These are phyloP conservation scores for Phytopythium delawarense DNA, from an alignment of 352 stramenopile species.

Conservation along the genomic window DNA sequence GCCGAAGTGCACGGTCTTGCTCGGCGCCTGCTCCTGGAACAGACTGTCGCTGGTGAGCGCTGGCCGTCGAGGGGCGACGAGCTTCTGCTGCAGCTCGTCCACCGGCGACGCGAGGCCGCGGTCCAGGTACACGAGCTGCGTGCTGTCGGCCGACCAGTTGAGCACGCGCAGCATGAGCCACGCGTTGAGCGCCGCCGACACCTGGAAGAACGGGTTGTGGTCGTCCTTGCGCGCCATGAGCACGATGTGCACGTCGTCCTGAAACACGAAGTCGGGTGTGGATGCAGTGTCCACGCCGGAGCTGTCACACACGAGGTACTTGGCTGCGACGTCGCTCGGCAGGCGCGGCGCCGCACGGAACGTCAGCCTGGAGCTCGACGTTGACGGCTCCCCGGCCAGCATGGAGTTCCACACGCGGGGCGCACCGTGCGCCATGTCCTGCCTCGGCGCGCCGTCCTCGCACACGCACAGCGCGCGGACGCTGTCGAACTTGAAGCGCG, in stretches of 20 bases:
- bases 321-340: not conserved
- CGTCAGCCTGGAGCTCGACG: not conserved
- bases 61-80: conserved; percentile 18
- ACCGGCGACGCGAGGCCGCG: conserved; percentile 32
- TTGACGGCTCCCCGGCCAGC: not conserved
- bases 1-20: conserved; percentile 33
- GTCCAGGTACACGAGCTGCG: conserved; percentile 26
- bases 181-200: conserved; percentile 32
- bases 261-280: conserved; percentile 7
- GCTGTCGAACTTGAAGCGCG: conserved; percentile 5
- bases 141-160: conserved; percentile 14
- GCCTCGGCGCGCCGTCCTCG: not conserved
- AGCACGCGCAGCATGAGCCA: conserved; percentile 40
- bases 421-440: conserved; percentile 4
- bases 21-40: conserved; percentile 15
- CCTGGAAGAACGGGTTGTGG: conserved; percentile 55
- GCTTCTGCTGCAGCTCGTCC: conserved; percentile 30
- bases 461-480: not conserved
- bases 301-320: conserved; percentile 14
- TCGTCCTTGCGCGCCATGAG: conserved; percentile 39
- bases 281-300: conserved; percentile 23
- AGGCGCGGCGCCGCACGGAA: not conserved
- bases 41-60: conserved; percentile 18
- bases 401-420: not conserved
- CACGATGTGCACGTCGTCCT: conserved; percentile 11